Conservation (phyloP, 257 asterid genomes). For the Ilex aquifolium region DNA sequence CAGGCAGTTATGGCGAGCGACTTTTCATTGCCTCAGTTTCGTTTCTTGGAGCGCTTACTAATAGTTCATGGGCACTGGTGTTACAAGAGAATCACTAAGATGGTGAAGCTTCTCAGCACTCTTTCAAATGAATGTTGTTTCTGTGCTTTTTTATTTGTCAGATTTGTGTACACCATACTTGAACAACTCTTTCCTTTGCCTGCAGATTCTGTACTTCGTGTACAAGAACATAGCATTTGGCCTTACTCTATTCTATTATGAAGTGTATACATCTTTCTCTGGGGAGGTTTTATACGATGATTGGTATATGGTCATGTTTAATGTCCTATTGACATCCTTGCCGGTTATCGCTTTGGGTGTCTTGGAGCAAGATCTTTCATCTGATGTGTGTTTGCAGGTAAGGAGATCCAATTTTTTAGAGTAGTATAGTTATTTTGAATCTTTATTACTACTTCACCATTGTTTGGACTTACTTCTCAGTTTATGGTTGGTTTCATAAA, state of each 20-base stretch:
- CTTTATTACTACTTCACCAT: no score
- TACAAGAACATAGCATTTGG: slow-evolving; percentile 68
- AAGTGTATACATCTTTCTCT: slow-evolving; percentile 45
- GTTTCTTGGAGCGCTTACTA: slow-evolving; percentile 50
- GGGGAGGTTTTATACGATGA: slow-evolving; percentile 57
- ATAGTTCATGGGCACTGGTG: slow-evolving; percentile 70
- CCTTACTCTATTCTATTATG: slow-evolving; percentile 59
- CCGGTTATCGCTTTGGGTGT: slow-evolving; percentile 66
- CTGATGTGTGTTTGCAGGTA: slow-evolving; percentile 62
- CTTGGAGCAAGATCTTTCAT: slow-evolving; percentile 58
- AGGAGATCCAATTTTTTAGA: background rate
- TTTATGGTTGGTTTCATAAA: no score
- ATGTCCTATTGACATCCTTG: slow-evolving; percentile 63
- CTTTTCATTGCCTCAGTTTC: slow-evolving; percentile 55
- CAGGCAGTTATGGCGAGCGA: slow-evolving; percentile 80
- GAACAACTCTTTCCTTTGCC: background rate
- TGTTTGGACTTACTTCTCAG: no score
- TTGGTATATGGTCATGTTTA: slow-evolving; percentile 69
- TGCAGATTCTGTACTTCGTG: slow-evolving; percentile 62
- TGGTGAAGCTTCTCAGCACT: slow-evolving; percentile 25
- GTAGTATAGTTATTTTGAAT: no score
- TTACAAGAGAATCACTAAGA: slow-evolving; percentile 54
- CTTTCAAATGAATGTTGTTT: no score
- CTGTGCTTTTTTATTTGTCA: no score
- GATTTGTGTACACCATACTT: no score